Evolutionary conservation across 2,329 filamentous ascomycete genomes (phyloP), one percentile per base, ranked within the genome.

Genomic region (Penicillium sp.): DNA sequence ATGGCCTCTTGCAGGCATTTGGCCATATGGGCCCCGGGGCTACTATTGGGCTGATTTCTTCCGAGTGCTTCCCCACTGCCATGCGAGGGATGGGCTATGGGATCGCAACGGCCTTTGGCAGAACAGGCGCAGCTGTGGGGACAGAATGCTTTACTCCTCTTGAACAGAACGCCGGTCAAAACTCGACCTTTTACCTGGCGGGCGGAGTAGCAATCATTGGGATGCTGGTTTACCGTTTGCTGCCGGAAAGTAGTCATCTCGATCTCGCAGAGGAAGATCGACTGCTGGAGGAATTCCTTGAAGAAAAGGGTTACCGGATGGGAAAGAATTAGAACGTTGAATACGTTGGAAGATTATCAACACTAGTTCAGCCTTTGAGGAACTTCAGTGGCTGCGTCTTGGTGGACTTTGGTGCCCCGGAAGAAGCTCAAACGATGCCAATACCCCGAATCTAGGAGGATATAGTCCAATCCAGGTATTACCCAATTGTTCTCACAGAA

Each of bases 11-110:
- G 5, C 60, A 64, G 26, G 55, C 53, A 0, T 55, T 60, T 14
- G 62, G 63, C 0, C 57, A 67, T 17, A 57, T 65, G 57, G 63
- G 63, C 0, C 64, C 63, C 0, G 63, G 63, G 0, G 57, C 58
- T 0, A 64, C 59, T 0, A 63, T 64, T 20, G 60, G 61, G 0
- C 30, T 66, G 4, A 61, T 63, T 16, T 59, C 55, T 2, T 54
- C 53, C 0, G 64, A 66, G 38, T 47, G 48, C 4, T 66, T 60
- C 17, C 59, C 63, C 1, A 66, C 62, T 0, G 58, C 58, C 1
- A 52, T 66, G 34, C 54, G 63, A 2, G 59, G 60, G 0, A 56
- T 62, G 51, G 56, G 57, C 0, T 64, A 62, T 33, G 59, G 62
- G 19, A 41, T 67, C 18, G 54, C 58, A 2, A 54, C 60, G 9